Evolutionary conservation across 345 rosid genomes (phyloP), one percentile per base, ranked within the genome.

Genomic region (Aquilaria malaccensis): DNA sequence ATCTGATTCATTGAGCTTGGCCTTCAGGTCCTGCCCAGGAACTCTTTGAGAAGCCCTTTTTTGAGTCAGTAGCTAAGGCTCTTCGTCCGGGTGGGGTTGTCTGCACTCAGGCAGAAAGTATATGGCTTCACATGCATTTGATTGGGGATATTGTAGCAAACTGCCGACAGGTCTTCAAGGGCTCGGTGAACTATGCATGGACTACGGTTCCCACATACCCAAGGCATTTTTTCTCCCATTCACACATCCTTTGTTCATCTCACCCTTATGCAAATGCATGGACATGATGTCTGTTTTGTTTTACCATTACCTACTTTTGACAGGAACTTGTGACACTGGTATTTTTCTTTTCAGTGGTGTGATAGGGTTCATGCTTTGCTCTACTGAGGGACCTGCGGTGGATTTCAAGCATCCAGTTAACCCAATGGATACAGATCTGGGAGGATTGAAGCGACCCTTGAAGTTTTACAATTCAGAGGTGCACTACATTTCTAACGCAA

Each of bases 61-160:
- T 93, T 59, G 68, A 75, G 77, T 77, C 96, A 0, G 85, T 93
- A 56, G 85, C 90, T 4, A 87, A 70, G 78, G 98, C 97, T 70
- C 96, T 93, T 67, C 90, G 97, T 61, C 97, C 98, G 12, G 98
- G 98, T 56, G 98, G 98, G 46, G 97, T 93, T 57, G 83, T 87
- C 60, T 84, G 92, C 66, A 89, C 98, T 50, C 98, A 93, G 48
- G 97, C 97, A 55, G 98, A 93, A 72, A 93, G 97, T 69, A 80
- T 93, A 59, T 93, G 98, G 98, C 97, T 93, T 67, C 98, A 93
- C 86, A 93, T 93, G 97, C 85, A 89, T 80, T 89, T 93, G 60
- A 93, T 93, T 0, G 96, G 87, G 76, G 96, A 82, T 72, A 87
- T 93, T 71, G 94, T 93, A 48, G 63, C 83, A 31, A 85, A 89